Base-by-base conservation (phyloP, 116 monocot species). In the Cymodocea nodosa region DNA sequence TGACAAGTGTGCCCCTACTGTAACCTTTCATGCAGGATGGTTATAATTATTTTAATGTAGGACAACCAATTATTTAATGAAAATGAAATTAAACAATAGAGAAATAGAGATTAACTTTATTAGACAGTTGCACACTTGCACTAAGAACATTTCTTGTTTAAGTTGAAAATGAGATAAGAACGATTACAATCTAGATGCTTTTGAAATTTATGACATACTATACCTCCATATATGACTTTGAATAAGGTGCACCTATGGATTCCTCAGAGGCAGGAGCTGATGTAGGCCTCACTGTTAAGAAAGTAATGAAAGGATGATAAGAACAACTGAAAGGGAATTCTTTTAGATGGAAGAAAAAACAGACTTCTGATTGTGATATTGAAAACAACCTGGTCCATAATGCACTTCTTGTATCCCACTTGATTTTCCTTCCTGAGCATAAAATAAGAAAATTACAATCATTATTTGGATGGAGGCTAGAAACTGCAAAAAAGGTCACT, bases 171-270 rank as follows among this genome's bases (percentile, higher is more conserved):
- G 35, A 62, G 17, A 36, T 62, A 15, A 39, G 37, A 18, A 44
- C 37, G 39, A 62, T 18, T 2, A 62, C 18, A 62, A 62, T 36
- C 39, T 62, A 11, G 10, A 18, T 35, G 35, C n/a, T 62, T 35
- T 37, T 2, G 39, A 62, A 39, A 35, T 15, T 3, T 16, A 48
- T 16, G 16, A 50, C 24, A 18, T 35, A 24, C n/a, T 8, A 20
- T 73, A 89, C 93, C 83, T 93, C 86, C 83, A 82, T 78, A 64
- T 74, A 93, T 56, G 93, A 85, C 66, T 86, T 80, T 5, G 83
- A 71, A 53, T 89, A 79, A 9, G 80, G 79, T 76, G 81, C 70
- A 56, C 58, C 60, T 15, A 66, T 52, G 62, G 83, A 54, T 10
- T 68, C 62, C 44, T 55, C 18, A 35, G 73, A 73, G 54, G 71